phyloP scores from a whole-genome alignment of 306 rosid genomes.

The Fagus crenata region DNA sequence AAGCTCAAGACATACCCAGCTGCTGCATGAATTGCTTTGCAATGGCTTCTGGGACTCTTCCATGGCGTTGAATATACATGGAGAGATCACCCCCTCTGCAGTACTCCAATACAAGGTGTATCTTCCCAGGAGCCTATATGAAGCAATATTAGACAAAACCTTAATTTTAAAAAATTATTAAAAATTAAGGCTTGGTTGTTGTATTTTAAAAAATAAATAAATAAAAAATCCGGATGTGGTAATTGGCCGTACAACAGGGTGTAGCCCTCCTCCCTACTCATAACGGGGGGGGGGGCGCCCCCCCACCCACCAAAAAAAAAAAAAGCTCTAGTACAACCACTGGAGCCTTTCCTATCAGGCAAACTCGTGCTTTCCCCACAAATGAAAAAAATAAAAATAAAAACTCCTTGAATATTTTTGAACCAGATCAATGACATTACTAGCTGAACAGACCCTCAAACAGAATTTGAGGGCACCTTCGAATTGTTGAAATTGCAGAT shows the following conservation, averaged over 20 bases:
- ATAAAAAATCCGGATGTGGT: neutral
- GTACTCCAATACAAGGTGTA: conserved; percentile 91
- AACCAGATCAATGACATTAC: conserved; percentile 3
- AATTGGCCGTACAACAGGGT: too few species aligned
- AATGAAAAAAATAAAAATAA: neutral
- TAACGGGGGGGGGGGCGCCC: too few species aligned
- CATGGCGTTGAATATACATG: conserved; percentile 76
- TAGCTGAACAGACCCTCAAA: conserved; percentile 21
- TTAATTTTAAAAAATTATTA: neutral
- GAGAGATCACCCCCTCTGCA: conserved; percentile 98
- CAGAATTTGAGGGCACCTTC: conserved; percentile 6
- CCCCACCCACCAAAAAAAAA: neutral
- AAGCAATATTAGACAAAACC: conserved; percentile 14
- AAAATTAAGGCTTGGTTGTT: too few species aligned
- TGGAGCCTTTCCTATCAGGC: neutral
- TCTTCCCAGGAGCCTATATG: conserved; percentile 87
- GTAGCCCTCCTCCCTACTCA: neutral
- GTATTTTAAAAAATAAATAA: neutral
- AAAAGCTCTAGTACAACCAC: neutral
- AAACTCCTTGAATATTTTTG: conserved; percentile 10
- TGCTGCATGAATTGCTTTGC: conserved; percentile 96
- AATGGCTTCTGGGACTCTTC: conserved; percentile 75
- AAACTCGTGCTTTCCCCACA: neutral
- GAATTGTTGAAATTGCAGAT: neutral
- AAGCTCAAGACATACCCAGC: conserved; percentile 61